Conservation (phyloP, 495 filamentous ascomycete genomes). For the Podospora bellae-mahoneyi region DNA sequence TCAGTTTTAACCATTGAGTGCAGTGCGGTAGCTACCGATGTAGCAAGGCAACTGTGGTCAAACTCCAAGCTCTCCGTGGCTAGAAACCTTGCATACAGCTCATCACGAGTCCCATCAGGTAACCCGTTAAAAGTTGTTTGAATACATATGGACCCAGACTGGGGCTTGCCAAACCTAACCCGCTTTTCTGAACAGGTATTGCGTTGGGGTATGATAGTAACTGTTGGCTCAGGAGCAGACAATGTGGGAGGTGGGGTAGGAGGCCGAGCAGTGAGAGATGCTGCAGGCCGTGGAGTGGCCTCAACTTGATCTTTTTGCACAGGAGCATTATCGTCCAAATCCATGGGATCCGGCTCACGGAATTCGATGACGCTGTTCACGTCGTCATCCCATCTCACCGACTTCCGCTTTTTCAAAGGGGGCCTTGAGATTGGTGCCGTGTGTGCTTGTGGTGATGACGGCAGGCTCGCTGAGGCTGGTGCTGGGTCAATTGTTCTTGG, state of each 20-base stretch:
- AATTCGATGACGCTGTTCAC: conserved; percentile 17
- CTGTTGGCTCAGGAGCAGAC: conserved; percentile 6
- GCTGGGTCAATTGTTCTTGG: not conserved
- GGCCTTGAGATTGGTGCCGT: not conserved
- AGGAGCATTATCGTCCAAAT: conserved; percentile 23
- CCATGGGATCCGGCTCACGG: conserved; percentile 23
- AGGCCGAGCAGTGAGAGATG: not conserved
- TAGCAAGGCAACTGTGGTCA: conserved; percentile 30
- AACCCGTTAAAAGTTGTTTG: conserved; percentile 35
- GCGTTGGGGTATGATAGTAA: not conserved
- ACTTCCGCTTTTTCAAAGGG: conserved; percentile 34
- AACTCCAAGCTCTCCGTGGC: conserved; percentile 33
- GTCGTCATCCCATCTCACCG: conserved; percentile 37
- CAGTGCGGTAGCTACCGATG: conserved; percentile 22
- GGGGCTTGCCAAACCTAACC: conserved; percentile 23
- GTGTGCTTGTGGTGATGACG: no score
- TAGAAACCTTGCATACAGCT: conserved; percentile 39
- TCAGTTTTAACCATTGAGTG: conserved; percentile 4
- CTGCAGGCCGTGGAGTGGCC: not conserved
- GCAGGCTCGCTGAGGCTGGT: not conserved
- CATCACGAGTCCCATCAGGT: conserved; percentile 21
- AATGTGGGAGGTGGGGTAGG: conserved; percentile 10
- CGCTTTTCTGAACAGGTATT: conserved; percentile 31
- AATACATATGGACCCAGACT: conserved; percentile 12
- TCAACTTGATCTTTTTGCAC: not conserved